These are phyloP conservation scores for Saturnispora besseyi DNA, from an alignment of 805 yeast genomes.

Conservation along the genomic window DNA sequence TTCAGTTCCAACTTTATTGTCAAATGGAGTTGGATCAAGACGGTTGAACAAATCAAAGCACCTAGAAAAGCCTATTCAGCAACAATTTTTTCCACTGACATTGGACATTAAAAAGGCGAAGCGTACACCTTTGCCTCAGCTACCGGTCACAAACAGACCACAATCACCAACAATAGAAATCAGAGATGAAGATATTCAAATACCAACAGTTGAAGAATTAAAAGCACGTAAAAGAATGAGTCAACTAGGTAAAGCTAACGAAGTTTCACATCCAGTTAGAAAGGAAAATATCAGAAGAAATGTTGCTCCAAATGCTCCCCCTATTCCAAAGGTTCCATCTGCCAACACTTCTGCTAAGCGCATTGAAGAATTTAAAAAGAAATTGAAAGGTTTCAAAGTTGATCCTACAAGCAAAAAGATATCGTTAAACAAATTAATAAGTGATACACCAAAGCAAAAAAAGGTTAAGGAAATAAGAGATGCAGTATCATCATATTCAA, in stretches of 20 bases:
- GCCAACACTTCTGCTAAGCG: constrained; percentile 13
- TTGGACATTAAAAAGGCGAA: constrained; percentile 1
- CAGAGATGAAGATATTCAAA: not conserved
- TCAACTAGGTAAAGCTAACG: not conserved
- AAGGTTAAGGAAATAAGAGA: not conserved
- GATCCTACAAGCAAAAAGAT: not conserved
- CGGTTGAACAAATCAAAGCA: not conserved
- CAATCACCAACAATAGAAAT: not conserved
- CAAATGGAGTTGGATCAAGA: not conserved
- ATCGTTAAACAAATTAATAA: not conserved
- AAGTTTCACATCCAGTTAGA: not conserved
- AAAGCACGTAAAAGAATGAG: constrained; percentile 1
- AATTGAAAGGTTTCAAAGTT: constrained; percentile 13
- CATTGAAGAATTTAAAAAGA: constrained; percentile 19
- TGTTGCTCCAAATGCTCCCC: constrained; percentile 16
- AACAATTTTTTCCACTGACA: not conserved
- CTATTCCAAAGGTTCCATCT: constrained; percentile 13
- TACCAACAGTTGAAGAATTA: constrained; percentile 7
- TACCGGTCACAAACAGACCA: not conserved
- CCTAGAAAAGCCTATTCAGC: not conserved
- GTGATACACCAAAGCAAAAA: not conserved
- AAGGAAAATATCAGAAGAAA: not conserved
- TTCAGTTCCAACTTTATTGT: not conserved
- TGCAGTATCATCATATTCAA: not conserved
- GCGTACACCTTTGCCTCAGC: not conserved